Evolutionary conservation across 2,329 filamentous ascomycete species (phyloP), one percentile per base, ranked within the genome.

Genomic region (Zymoseptoria ardabiliae): DNA sequence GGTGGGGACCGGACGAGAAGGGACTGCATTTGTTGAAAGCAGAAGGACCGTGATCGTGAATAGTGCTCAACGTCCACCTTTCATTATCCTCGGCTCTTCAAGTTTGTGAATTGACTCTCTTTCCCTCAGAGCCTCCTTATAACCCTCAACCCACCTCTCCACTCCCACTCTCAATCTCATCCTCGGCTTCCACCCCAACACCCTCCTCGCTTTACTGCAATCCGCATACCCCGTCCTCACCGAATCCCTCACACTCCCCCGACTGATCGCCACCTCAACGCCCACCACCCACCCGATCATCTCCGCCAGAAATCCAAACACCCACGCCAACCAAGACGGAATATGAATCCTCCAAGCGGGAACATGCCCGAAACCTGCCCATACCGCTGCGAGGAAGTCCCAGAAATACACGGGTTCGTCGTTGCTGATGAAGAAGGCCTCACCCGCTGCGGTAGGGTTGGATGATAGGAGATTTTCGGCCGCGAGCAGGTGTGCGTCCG

Each of bases 341-440:
- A 85, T 77, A 28, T 68, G 71, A 7, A 85, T 59, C 53, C 80
- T 68, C 55, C 75, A 81, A 0, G 68, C 66, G 4, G 83, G 82
- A 23, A 79, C 74, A 65, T 82, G 81, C 0, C 76, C 81, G 65
- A 85, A 85, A 28, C 78, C 71, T 8, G 78, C 80, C 90, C 90
- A 97, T 53, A 96, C 81, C 48, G 86, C 85, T 49, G 90, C 82
- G 60, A 89, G 85, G 71, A 95, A 89, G 74, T 96, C 91, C 85
- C 94, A 95, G 75, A 96, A 95, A 73, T 93, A 93, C 20, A 95
- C 81, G 4, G 93, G 93, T 66, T 85, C 80, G 75, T 91, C 90
- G 74, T 97, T 97, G 59, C 91, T 94, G 70, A 97, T 84, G 76
- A 96, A 86, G 78, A 97, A 93, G 55, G 86, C 86, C 73, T 97